These are phyloP conservation scores for Saussurea involucrata DNA, from an alignment of 129 eudicot species.

Conservation along the genomic window DNA sequence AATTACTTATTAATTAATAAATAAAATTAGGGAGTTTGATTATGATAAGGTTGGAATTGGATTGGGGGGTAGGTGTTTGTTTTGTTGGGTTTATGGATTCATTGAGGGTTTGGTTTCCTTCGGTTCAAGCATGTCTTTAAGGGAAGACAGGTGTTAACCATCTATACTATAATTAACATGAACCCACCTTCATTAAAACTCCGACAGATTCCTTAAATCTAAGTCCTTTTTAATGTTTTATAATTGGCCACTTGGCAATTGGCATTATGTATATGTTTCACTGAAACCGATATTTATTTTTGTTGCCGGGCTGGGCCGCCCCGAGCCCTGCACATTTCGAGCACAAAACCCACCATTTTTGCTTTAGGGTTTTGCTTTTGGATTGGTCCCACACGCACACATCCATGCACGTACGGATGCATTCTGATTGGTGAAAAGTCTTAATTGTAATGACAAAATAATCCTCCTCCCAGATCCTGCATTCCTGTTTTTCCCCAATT, in stretches of 20 bases:
- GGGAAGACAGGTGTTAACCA: slow-evolving; percentile 36
- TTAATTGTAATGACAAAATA: background rate
- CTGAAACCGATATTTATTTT: slow-evolving; percentile 37
- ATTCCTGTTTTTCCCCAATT: background rate
- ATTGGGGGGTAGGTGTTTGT: background rate
- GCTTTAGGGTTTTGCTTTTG: slow-evolving; percentile 19
- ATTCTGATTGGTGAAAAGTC: background rate
- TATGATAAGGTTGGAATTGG: slow-evolving; percentile 2
- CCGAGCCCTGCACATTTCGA: slow-evolving; percentile 23
- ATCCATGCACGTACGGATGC: background rate
- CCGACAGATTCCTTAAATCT: slow-evolving; percentile 39
- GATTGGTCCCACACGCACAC: slow-evolving; percentile 10
- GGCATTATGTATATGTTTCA: too few species aligned
- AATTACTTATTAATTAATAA: background rate
- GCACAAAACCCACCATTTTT: slow-evolving; percentile 25
- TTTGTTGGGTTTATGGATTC: slow-evolving; percentile 29
- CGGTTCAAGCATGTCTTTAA: slow-evolving; percentile 33
- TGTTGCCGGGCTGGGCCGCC: slow-evolving; percentile 26
- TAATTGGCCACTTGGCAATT: slow-evolving; percentile 22
- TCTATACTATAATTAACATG: slow-evolving; percentile 7
- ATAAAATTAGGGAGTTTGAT: background rate
- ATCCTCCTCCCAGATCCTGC: background rate
- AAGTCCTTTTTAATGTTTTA: slow-evolving; percentile 14
- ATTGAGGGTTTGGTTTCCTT: slow-evolving; percentile 30
- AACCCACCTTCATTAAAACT: slow-evolving; percentile 21